These are phyloP conservation scores for Craspedostauros australis DNA, from an alignment of 108 stramenopile genomes.

Conservation along the genomic window DNA sequence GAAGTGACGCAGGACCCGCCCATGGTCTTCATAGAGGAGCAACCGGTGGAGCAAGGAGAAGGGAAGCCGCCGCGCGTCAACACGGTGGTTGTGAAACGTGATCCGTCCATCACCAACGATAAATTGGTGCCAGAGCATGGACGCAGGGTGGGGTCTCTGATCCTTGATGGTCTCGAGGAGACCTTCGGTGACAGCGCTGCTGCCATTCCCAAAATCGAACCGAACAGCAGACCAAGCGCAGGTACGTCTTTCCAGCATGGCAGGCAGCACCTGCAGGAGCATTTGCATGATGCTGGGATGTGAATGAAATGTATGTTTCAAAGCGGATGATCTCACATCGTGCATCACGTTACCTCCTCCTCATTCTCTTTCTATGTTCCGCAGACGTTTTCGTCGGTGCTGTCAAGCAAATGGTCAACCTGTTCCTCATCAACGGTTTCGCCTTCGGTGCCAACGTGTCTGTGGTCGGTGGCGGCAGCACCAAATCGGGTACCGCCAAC, in stretches of 20 bases:
- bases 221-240: conserved; percentile 42
- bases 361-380: no score
- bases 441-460: conserved; percentile 57
- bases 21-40: conserved; percentile 68
- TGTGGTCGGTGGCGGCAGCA: conserved; percentile 12
- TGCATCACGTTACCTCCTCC: no score
- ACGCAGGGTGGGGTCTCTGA: conserved; percentile 47
- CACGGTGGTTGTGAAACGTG: conserved; percentile 51
- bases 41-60: conserved; percentile 47
- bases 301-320: no score
- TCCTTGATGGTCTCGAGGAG: conserved; percentile 57
- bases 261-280: no score
- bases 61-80: conserved; percentile 43
- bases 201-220: conserved; percentile 41
- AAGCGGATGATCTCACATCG: no score
- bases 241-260: no score
- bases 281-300: no score
- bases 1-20: conserved; percentile 55
- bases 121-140: conserved; percentile 33
- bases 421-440: conserved; percentile 73
- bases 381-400: conserved; percentile 24
- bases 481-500: neutral
- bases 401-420: conserved; percentile 53
- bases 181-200: conserved; percentile 52
- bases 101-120: conserved; percentile 47